Evolutionary conservation across 345 rosid species (phyloP), one percentile per base, ranked within the genome.

Genomic region (Balakata baccata): DNA sequence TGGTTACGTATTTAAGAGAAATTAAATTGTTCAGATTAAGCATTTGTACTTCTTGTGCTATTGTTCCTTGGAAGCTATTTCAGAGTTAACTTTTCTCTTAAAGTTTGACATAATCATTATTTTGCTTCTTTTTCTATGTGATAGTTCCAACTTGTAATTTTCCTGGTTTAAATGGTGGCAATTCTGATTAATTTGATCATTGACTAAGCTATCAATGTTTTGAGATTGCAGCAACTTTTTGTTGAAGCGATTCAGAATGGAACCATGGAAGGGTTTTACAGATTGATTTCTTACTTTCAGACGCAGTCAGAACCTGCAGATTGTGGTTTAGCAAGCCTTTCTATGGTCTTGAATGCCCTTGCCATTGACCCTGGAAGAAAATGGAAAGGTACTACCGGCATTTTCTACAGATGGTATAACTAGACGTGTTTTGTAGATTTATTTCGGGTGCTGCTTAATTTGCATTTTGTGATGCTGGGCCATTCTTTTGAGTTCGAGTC

Each of bases 221-320:
- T 68, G 68, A 10, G 14, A 57, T 20, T 77, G 85, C 83, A 92
- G 98, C 78, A 80, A 86, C 90, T 94, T 70, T 94, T 94, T 79
- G 74, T 76, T 9, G 97, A 94, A 77, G 89, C 98, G 7, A 87
- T 92, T 83, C 94, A 89, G 79, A 83, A 86, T 58, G 97, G 96
- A 11, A 92, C 98, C 0, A 90, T 92, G 97, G 98, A 94, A 82
- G 93, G 97, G 13, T 94, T 92, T 76, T 94, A 85, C 69, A 86
- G 79, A 85, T 77, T 94, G 79, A 87, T 92, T 74, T 92, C 97
- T 41, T 81, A 89, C 76, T 94, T 90, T 46, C 96, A 94, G 80
- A 94, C 98, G 0, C 98, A 94, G 53, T 94, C 97, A 0, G 98
- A 94, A 86, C 96, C 98, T 17, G 96, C 94, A 0, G 91, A 83